Percentiles rank a stretch among this genome's conserved stretches.
Conservation (phyloP, 1,284 basidiomycete species). For the Marasmius oreades region DNA sequence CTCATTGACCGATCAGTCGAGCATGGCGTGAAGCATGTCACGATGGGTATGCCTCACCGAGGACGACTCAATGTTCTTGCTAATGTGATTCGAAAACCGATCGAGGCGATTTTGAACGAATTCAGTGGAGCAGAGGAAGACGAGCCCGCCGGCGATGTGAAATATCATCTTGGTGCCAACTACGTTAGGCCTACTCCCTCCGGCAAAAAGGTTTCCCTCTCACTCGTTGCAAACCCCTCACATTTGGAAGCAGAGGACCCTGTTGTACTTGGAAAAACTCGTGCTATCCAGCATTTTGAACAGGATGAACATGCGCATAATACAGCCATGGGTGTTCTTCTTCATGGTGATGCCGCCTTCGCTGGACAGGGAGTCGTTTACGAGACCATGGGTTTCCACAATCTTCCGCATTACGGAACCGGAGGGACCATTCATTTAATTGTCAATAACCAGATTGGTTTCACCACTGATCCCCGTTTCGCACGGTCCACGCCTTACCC, state of each 20-base stretch:
- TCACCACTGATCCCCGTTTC: constrained; percentile 98
- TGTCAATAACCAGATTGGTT: constrained; percentile 99
- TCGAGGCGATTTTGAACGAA: constrained; percentile 98
- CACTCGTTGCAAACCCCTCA: constrained; percentile 97
- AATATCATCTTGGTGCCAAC: constrained; percentile 99
- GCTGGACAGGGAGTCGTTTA: constrained; percentile 99
- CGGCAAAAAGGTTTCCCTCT: constrained; percentile 96
- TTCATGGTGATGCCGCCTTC: constrained; percentile 99
- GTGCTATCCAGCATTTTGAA: constrained; percentile 95
- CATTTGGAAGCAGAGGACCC: constrained; percentile 98
- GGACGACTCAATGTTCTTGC: constrained; percentile 97
- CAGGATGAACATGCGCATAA: constrained; percentile 75
- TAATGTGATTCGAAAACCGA: constrained; percentile 98
- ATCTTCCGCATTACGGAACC: constrained; percentile 92
- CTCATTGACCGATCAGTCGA: constrained; percentile 98
- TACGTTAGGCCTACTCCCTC: constrained; percentile 97
- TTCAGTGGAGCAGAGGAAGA: constrained; percentile 78
- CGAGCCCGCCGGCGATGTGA: constrained; percentile 94
- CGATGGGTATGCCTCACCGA: constrained; percentile 99
- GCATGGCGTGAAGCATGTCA: constrained; percentile 92
- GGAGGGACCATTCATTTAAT: constrained; percentile 98
- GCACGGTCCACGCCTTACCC: constrained; percentile 97
- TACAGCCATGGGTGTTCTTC: constrained; percentile 90
- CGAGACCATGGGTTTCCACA: constrained; percentile 99
- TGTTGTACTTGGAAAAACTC: constrained; percentile 96